Evolutionary conservation across 2,329 filamentous ascomycete genomes (phyloP), one percentile per base, ranked within the genome.

Genomic region (Fusarium globosum): DNA sequence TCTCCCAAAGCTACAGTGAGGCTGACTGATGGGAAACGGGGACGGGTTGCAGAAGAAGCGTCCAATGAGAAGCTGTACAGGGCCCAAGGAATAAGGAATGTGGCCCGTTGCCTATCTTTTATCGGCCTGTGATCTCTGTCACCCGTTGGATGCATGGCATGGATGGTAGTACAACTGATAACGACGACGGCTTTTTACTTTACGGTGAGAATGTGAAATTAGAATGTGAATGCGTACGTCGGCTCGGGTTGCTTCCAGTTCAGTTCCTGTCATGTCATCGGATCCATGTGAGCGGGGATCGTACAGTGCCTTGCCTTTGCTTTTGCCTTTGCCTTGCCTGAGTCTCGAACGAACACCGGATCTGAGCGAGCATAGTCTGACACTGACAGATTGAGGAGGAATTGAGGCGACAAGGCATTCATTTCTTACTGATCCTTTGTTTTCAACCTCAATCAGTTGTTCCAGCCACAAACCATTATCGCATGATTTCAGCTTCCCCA

Each of bases 1-100:
- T 55, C 51, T 52, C 7, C 18, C 35, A 30, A 33, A 52, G 57
- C 36, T 55, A 30, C 30, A 77, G 72, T 78, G 76, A 78, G 76
- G 76, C 76, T 78, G 72, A 74, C 76, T 65, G 43, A 56, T 65
- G 60, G 62, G 68, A 71, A 72, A 73, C 61, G 41, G 69, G 68
- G 68, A 71, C 63, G 41, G 69, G 63, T 69, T 74, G 65, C 65
- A 71, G 38, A 58, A 52, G 67, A 69, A 68, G 68, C 68, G 75
- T 71, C 76, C 76, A 78, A 78, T 78, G 35, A 70, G 49, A 67
- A 35, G 38, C 36, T 52, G 46, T 56, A 42, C 30, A 51, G 39
- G 55, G 23, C 21, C 53, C 46, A 65, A 58, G 72, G 63, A 74
- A 75, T 73, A 65, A 58, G 72, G 63, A 74, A 75, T 73, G 65